Evolutionary conservation across 1,284 basidiomycete genomes (phyloP).

Genomic region (Schizopora paradoxa): DNA sequence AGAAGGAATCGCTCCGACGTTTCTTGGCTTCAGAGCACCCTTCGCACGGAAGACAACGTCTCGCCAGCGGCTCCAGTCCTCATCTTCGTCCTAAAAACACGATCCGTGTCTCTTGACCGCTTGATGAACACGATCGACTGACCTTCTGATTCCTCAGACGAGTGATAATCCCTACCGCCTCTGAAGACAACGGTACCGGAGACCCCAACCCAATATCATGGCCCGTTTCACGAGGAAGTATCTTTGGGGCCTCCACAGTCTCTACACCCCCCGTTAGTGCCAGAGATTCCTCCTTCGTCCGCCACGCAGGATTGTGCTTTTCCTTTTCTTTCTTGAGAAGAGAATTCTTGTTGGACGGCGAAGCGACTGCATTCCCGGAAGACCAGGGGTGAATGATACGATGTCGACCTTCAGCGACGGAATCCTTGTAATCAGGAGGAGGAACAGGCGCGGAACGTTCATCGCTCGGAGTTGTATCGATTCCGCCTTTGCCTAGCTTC

Average conservation of each 20-base stretch:
- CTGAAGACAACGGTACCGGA: slow-evolving; percentile 77
- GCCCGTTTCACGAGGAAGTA: slow-evolving; percentile 75
- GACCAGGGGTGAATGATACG: not conserved
- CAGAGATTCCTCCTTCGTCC: slow-evolving; percentile 11
- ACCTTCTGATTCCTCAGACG: slow-evolving; percentile 84
- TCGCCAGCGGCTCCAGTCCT: slow-evolving; percentile 88
- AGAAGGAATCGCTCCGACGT: slow-evolving; percentile 42
- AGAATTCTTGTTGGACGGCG: not conserved
- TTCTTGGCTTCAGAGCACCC: slow-evolving; percentile 47
- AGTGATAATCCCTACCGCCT: slow-evolving; percentile 82
- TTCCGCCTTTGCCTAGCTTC: slow-evolving; percentile 74
- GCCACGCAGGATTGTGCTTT: slow-evolving; percentile 7
- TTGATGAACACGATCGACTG: slow-evolving; percentile 17
- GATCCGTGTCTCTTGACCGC: slow-evolving; percentile 10
- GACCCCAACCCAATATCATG: slow-evolving; percentile 87
- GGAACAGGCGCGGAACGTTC: slow-evolving; percentile 60
- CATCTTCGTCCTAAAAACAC: slow-evolving; percentile 68
- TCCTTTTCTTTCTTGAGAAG: not conserved
- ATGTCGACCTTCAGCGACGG: slow-evolving; percentile 13
- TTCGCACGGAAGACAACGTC: slow-evolving; percentile 79
- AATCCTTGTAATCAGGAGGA: slow-evolving; percentile 47
- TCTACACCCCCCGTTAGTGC: slow-evolving; percentile 10
- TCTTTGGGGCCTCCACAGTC: slow-evolving; percentile 30
- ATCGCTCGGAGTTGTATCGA: slow-evolving; percentile 63
- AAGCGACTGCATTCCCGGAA: not conserved